Evolutionary conservation across 1,139 yeast species (phyloP).

Genomic region (Geotrichum citri-aurantii): DNA sequence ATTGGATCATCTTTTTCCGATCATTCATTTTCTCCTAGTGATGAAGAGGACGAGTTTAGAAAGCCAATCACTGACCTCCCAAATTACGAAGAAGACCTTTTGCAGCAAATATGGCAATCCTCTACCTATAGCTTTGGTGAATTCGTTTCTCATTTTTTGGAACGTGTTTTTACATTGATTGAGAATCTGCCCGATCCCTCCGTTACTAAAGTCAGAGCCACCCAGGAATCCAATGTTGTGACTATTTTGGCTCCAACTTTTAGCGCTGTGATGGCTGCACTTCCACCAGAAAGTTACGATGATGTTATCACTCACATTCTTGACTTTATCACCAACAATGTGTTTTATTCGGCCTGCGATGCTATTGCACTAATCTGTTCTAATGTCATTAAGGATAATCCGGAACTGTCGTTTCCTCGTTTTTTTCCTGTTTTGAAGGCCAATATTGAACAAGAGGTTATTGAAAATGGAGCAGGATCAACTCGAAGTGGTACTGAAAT

Average conservation of each 20-base stretch:
- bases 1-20: conserved; percentile 4
- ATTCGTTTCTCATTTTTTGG: conserved; percentile 52
- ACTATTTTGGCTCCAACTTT: conserved; percentile 59
- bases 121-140: conserved; percentile 69
- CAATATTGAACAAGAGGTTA: conserved; percentile 60
- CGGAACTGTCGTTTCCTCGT: conserved; percentile 43
- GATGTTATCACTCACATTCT: conserved; percentile 49
- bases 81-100: conserved; percentile 42
- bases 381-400: conserved; percentile 59
- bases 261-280: conserved; percentile 60
- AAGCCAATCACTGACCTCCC: conserved; percentile 21
- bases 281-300: conserved; percentile 58
- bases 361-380: conserved; percentile 68
- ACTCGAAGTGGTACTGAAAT: conserved; percentile 64
- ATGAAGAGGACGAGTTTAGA: conserved; percentile 22
- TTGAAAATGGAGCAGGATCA: conserved; percentile 81
- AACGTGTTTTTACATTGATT: conserved; percentile 56
- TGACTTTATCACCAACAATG: conserved; percentile 53
- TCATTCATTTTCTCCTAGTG: not conserved
- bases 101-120: conserved; percentile 58
- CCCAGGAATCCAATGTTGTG: conserved; percentile 43
- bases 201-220: conserved; percentile 27
- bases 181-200: conserved; percentile 60
- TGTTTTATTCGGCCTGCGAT: conserved; percentile 61
- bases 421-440: conserved; percentile 45